phyloP scores from a whole-genome alignment of 2,329 filamentous ascomycete species.

The Aspergillus sp. region DNA sequence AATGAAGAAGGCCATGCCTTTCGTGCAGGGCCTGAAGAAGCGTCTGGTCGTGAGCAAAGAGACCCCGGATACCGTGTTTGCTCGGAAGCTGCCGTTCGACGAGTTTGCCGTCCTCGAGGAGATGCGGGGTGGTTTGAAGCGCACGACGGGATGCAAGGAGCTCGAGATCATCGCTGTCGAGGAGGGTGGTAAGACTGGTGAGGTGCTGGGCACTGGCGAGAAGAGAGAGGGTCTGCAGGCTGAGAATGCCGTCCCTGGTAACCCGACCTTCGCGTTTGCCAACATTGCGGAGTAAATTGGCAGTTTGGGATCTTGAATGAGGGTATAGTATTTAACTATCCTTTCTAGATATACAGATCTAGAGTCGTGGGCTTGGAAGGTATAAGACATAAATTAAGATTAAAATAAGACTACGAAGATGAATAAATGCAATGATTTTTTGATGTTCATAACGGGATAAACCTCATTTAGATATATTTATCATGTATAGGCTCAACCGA shows the following conservation, averaged over 20 bases:
- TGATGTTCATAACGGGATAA: background rate
- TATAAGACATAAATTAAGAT: background rate
- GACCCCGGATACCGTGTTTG: slow-evolving; percentile 66
- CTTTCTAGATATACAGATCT: background rate
- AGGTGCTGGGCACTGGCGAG: slow-evolving; percentile 49
- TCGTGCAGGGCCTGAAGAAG: slow-evolving; percentile 84
- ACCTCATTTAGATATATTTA: background rate
- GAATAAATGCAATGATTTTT: background rate
- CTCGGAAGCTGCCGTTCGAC: slow-evolving; percentile 82
- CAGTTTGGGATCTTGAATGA: background rate
- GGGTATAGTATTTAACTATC: background rate
- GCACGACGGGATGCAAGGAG: slow-evolving; percentile 67
- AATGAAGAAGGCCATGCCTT: slow-evolving; percentile 98
- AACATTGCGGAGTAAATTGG: slow-evolving; percentile 57
- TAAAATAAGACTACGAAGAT: background rate
- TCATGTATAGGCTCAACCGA: background rate
- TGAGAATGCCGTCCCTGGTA: slow-evolving; percentile 75
- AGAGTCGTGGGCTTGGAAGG: background rate
- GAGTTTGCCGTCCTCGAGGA: slow-evolving; percentile 72
- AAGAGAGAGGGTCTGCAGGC: slow-evolving; percentile 62
- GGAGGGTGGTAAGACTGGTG: slow-evolving; percentile 53
- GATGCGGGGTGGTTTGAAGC: slow-evolving; percentile 78
- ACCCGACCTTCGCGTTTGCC: slow-evolving; percentile 80
- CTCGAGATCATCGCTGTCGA: slow-evolving; percentile 72
- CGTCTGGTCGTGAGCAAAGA: slow-evolving; percentile 70